Evolutionary conservation across 1,139 yeast species (phyloP).

Genomic region (Hyphopichia pseudoburtonii): DNA sequence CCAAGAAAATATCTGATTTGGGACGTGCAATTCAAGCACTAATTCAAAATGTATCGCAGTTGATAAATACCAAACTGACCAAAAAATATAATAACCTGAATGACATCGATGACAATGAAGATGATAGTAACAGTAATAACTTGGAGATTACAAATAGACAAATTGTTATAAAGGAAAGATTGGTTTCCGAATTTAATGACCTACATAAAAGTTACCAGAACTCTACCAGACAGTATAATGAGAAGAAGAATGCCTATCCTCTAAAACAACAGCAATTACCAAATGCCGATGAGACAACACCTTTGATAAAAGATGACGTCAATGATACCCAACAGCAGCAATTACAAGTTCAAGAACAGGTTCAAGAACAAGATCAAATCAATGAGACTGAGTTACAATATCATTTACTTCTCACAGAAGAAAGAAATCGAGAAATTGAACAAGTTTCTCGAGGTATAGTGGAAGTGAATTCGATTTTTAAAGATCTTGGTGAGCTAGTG

Average conservation of each 20-base stretch:
- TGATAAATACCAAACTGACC: constrained; percentile 33
- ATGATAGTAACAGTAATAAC: constrained; percentile 5
- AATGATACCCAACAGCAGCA: constrained; percentile 19
- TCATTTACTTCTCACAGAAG: constrained; percentile 66
- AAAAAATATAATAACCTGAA: constrained; percentile 1
- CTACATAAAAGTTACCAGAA: constrained; percentile 36
- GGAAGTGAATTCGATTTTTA: constrained; percentile 82
- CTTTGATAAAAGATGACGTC: constrained; percentile 20
- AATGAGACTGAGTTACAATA: constrained; percentile 69
- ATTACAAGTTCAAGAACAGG: constrained; percentile 33
- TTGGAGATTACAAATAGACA: constrained; percentile 35
- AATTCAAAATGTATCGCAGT: constrained; percentile 28
- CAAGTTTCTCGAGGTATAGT: constrained; percentile 74
- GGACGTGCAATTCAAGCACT: constrained; percentile 35
- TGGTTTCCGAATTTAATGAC: constrained; percentile 37
- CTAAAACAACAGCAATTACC: constrained; percentile 13
- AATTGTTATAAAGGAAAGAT: constrained; percentile 39
- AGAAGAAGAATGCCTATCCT: constrained; percentile 29
- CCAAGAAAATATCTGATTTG: constrained; percentile 25
- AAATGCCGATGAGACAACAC: constrained; percentile 23
- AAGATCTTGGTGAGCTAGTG: constrained; percentile 75
- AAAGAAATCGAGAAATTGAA: constrained; percentile 69
- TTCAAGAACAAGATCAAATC: constrained; percentile 38
- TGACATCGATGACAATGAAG: constrained; percentile 8
- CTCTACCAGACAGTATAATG: constrained; percentile 29